These are phyloP conservation scores for Xylaria nigripes DNA, from an alignment of 495 filamentous ascomycete species.

Conservation along the genomic window DNA sequence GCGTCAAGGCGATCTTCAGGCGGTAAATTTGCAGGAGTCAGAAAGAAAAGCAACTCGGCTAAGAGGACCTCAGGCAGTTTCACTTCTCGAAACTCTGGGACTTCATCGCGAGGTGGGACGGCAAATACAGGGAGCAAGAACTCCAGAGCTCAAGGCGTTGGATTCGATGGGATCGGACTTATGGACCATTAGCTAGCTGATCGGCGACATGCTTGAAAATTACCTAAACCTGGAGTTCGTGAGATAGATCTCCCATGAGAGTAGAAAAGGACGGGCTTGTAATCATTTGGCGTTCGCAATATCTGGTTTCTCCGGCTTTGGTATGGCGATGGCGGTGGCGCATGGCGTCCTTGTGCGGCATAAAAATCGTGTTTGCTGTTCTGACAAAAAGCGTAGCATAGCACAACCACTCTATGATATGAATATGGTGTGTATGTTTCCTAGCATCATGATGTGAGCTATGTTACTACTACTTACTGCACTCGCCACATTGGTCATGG, in stretches of 20 bases:
- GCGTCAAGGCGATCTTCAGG: constrained; percentile 17
- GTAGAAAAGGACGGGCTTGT: background rate
- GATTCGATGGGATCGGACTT: constrained; percentile 19
- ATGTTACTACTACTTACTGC: no score
- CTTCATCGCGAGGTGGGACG: background rate
- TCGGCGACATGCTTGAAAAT: background rate
- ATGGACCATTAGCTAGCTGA: constrained; percentile 18
- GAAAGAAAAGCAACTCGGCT: constrained; percentile 20
- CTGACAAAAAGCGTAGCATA: no score
- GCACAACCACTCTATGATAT: no score
- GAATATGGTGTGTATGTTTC: no score
- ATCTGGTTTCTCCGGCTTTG: background rate
- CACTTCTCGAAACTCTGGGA: constrained; percentile 11
- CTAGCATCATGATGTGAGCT: no score
- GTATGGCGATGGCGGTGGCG: background rate
- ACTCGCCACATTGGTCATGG: no score
- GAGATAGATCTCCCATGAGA: no score
- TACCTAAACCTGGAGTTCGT: no score
- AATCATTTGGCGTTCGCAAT: background rate
- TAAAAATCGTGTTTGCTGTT: background rate
- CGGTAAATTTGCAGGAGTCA: constrained; percentile 23
- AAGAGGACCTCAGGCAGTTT: constrained; percentile 12
- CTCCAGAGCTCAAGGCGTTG: constrained; percentile 11
- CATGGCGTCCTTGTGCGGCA: background rate
- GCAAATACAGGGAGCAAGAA: constrained; percentile 9